These are phyloP conservation scores for Meyerozyma carpophila DNA, from an alignment of 1,139 yeast species.

Conservation along the genomic window DNA sequence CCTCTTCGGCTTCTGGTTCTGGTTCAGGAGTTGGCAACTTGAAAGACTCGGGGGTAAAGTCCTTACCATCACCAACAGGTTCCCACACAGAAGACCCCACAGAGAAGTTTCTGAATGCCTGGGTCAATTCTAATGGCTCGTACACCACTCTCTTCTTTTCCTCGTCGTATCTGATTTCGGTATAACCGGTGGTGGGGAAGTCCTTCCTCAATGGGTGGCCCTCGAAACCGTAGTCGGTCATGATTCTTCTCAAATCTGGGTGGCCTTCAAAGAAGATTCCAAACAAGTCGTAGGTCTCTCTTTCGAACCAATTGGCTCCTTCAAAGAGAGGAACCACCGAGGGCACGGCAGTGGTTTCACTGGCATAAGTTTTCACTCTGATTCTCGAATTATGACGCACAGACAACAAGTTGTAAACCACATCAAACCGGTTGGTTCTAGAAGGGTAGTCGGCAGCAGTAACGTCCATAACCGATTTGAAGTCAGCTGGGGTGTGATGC, in stretches of 20 bases:
- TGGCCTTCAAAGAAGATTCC: conserved; percentile 86
- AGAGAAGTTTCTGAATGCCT: conserved; percentile 86
- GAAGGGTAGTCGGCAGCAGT: conserved; percentile 88
- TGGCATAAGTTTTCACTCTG: conserved; percentile 85
- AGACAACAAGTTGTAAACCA: conserved; percentile 76
- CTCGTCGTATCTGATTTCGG: conserved; percentile 85
- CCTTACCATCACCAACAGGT: conserved; percentile 85
- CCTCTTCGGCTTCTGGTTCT: conserved; percentile 52
- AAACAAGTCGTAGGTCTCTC: conserved; percentile 82
- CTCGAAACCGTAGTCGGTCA: conserved; percentile 91
- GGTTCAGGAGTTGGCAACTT: conserved; percentile 81
- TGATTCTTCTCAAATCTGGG: conserved; percentile 84
- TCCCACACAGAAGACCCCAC: conserved; percentile 91
- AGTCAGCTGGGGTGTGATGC: conserved; percentile 78
- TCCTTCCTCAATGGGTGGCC: conserved; percentile 91
- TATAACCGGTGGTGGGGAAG: conserved; percentile 89
- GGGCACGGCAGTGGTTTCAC: conserved; percentile 79
- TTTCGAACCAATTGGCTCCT: conserved; percentile 88
- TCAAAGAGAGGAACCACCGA: conserved; percentile 63
- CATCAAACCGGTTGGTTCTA: conserved; percentile 80
- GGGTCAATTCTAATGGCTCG: conserved; percentile 86
- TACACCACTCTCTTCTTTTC: conserved; percentile 87
- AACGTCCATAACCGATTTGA: conserved; percentile 71
- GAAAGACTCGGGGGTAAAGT: conserved; percentile 74
- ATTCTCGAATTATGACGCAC: conserved; percentile 84